Percentiles rank a stretch among this genome's conserved stretches.
These are phyloP conservation scores for Sporothrix inflata DNA, from an alignment of 2,329 filamentous ascomycete species.

Conservation along the genomic window DNA sequence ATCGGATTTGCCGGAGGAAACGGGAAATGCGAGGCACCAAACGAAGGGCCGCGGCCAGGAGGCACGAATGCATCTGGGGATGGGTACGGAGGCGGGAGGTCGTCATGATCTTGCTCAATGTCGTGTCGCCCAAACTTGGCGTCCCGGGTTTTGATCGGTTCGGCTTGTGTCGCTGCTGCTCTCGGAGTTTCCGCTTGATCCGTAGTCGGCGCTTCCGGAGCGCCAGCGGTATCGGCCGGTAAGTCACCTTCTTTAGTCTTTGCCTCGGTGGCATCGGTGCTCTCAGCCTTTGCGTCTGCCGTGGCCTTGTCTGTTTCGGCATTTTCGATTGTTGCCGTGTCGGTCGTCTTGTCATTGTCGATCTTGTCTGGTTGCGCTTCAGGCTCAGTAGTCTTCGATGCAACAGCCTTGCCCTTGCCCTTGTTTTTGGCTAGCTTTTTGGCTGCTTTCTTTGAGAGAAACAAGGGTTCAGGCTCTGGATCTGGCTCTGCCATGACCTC, in stretches of 20 bases:
- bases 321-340: background rate
- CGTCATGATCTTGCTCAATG: slow-evolving; percentile 20
- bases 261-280: too few relatives aligned
- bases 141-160: background rate
- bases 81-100: slow-evolving; percentile 28
- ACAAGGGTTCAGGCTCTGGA: background rate
- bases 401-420: slow-evolving; percentile 18
- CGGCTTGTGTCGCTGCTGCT: background rate
- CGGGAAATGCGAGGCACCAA: slow-evolving; percentile 17
- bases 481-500: background rate
- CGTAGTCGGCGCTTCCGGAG: background rate
- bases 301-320: background rate
- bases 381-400: background rate
- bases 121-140: slow-evolving; percentile 12
- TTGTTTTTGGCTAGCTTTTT: slow-evolving; percentile 26
- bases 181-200: background rate
- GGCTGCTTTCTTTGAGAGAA: background rate
- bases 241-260: background rate
- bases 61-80: slow-evolving; percentile 20
- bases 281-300: background rate
- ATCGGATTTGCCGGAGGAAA: background rate
- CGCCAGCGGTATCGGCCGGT: background rate
- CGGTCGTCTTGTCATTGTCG: background rate
- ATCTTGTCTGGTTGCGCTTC: background rate
- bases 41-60: slow-evolving; percentile 15